Evolutionary conservation across 1,284 basidiomycete species (phyloP).

Genomic region (Malassezia restricta): DNA sequence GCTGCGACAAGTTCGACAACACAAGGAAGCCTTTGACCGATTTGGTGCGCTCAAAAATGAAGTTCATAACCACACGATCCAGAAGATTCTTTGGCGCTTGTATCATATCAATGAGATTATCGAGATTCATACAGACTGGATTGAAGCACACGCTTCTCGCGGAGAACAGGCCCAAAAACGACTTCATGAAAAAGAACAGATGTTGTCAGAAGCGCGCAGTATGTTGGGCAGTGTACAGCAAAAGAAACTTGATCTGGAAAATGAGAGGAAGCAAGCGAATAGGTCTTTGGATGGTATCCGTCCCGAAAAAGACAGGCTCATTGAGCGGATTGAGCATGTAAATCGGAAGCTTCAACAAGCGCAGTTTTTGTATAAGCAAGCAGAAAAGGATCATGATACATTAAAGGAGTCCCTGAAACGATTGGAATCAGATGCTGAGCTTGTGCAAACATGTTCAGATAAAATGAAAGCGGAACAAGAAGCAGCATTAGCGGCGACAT

Average conservation of each 20-base stretch:
- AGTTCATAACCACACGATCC: conserved; percentile 64
- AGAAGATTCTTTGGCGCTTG: conserved; percentile 73
- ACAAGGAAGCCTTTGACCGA: conserved; percentile 80
- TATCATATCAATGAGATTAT: conserved; percentile 64
- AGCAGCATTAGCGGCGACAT: conserved; percentile 57
- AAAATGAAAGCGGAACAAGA: conserved; percentile 59
- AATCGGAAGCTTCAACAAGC: conserved; percentile 65
- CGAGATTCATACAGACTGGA: conserved; percentile 23
- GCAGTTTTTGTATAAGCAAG: conserved; percentile 55
- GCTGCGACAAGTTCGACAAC: conserved; percentile 93
- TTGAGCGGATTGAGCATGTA: conserved; percentile 77
- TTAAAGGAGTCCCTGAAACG: conserved; percentile 55
- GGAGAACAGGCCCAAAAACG: conserved; percentile 64
- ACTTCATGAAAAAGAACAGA: conserved; percentile 69
- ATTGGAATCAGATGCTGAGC: conserved; percentile 61
- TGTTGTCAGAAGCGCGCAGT: conserved; percentile 51
- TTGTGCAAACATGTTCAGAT: conserved; percentile 49
- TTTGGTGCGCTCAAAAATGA: conserved; percentile 69
- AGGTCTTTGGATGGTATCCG: conserved; percentile 23
- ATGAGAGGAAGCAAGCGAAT: conserved; percentile 21
- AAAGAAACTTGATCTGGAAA: conserved; percentile 23
- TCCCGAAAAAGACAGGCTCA: conserved; percentile 49
- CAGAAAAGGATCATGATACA: conserved; percentile 59
- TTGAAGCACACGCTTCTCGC: conserved; percentile 47
- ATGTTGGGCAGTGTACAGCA: conserved; percentile 27